Conservation (phyloP, 371 early-diverging fungal genomes). For the Thermomucor indicae-seudaticae region DNA sequence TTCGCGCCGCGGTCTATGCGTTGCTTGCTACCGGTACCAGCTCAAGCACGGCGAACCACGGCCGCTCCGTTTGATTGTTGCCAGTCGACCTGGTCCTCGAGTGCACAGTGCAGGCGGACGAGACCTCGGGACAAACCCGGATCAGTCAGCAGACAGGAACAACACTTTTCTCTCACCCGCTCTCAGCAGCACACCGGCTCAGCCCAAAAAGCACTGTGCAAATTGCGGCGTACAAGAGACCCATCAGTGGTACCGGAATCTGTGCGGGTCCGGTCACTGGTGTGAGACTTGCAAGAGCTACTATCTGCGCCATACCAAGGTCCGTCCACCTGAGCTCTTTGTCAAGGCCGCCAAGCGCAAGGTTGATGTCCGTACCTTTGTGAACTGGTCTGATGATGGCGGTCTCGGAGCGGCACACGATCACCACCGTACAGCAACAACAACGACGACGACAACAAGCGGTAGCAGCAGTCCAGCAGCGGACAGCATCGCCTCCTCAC, state of each 20-base stretch:
- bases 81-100: constrained; percentile 28
- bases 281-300: constrained; percentile 50
- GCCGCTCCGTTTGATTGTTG: constrained; percentile 36
- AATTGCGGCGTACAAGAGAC: constrained; percentile 43
- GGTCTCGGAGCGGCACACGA: constrained; percentile 8
- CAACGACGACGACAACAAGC: not conserved
- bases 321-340: constrained; percentile 39
- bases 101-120: not conserved
- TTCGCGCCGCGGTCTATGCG: constrained; percentile 38
- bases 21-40: constrained; percentile 40
- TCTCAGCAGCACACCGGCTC: not conserved
- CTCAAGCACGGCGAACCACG: constrained; percentile 33
- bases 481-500: not conserved
- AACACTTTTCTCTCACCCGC: not conserved
- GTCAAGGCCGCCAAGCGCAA: constrained; percentile 45
- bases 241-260: constrained; percentile 48
- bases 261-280: constrained; percentile 45
- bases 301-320: constrained; percentile 33
- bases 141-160: not conserved
- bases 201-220: constrained; percentile 25
- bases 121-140: no score
- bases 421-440: not conserved
- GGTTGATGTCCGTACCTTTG: constrained; percentile 34
- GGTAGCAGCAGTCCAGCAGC: not conserved
- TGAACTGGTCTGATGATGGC: constrained; percentile 31